A percentile compares a stretch with the other conserved stretches of the same genome.
Conservation (phyloP, 2,329 filamentous ascomycete species). For the Colletotrichum sp. region DNA sequence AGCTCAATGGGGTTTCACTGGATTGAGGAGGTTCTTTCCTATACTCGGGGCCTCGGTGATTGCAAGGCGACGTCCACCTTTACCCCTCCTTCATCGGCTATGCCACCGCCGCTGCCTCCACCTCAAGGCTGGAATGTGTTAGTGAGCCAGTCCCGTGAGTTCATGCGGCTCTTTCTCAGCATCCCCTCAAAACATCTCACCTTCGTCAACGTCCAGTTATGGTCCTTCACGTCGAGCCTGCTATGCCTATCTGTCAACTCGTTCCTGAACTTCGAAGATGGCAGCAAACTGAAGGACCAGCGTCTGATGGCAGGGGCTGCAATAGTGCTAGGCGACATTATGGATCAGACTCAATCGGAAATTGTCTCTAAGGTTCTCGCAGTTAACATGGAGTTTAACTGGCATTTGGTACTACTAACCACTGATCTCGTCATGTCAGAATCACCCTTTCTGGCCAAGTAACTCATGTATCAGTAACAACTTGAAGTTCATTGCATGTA, state of each 20-base stretch:
- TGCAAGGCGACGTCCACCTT: background rate
- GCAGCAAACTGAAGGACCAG: background rate
- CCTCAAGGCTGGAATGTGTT: background rate
- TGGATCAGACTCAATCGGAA: background rate
- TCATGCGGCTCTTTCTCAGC: background rate
- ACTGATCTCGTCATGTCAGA: background rate
- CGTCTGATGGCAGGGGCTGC: background rate
- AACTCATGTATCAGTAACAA: background rate
- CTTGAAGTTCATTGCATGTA: background rate
- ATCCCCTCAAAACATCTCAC: background rate
- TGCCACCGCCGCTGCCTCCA: background rate
- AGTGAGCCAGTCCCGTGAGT: background rate
- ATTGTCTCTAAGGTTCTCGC: background rate
- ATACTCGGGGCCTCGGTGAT: background rate
- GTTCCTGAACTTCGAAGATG: background rate
- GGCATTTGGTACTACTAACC: background rate
- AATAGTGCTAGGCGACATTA: background rate
- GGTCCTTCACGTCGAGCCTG: background rate
- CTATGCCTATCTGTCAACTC: background rate
- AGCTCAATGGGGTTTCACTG: background rate
- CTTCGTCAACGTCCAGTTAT: background rate
- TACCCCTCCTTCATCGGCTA: background rate
- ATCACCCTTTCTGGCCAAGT: background rate
- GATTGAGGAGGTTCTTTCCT: background rate
- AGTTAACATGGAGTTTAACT: background rate